Conservation (phyloP, 768 basidiomycete species). For the Rhodosporidiobolus sp. region DNA sequence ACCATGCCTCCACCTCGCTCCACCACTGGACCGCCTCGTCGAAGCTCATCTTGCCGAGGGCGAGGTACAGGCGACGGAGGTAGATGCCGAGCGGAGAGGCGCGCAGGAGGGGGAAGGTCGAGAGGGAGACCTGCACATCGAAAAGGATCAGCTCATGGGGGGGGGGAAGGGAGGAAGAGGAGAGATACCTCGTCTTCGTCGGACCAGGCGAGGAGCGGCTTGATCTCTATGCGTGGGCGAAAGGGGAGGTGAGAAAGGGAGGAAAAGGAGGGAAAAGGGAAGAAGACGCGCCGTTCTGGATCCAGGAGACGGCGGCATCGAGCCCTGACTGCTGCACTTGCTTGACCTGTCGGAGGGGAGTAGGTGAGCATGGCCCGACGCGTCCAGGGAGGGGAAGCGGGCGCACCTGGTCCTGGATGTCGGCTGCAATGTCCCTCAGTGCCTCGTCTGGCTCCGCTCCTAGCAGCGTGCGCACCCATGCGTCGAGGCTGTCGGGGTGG, state of each 20-base stretch:
- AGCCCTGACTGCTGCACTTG: neutral
- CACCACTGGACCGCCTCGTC: slow-evolving; percentile 8
- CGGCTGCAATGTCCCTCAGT: neutral
- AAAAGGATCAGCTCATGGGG: neutral
- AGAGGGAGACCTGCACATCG: neutral
- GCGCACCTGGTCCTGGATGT: slow-evolving; percentile 1
- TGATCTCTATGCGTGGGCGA: neutral
- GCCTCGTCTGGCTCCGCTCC: neutral
- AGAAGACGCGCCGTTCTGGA: neutral
- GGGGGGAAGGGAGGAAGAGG: neutral
- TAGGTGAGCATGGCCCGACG: neutral
- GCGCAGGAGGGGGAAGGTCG: slow-evolving; percentile 13
- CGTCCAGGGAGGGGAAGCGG: neutral
- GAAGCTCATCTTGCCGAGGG: slow-evolving; percentile 6
- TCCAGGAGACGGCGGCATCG: slow-evolving; percentile 15
- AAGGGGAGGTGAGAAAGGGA: neutral
- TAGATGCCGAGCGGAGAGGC: slow-evolving; percentile 25
- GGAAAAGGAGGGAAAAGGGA: neutral
- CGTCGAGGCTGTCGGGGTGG: neutral
- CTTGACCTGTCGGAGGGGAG: neutral
- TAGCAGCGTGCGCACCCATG: neutral
- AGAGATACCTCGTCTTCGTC: slow-evolving; percentile 28
- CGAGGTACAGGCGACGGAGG: slow-evolving; percentile 10
- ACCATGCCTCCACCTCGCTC: slow-evolving; percentile 5
- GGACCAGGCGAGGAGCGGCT: slow-evolving; percentile 6